Evolutionary conservation across 2,329 filamentous ascomycete species (phyloP), one percentile per base, ranked within the genome.

Genomic region (Fusarium beomiforme): DNA sequence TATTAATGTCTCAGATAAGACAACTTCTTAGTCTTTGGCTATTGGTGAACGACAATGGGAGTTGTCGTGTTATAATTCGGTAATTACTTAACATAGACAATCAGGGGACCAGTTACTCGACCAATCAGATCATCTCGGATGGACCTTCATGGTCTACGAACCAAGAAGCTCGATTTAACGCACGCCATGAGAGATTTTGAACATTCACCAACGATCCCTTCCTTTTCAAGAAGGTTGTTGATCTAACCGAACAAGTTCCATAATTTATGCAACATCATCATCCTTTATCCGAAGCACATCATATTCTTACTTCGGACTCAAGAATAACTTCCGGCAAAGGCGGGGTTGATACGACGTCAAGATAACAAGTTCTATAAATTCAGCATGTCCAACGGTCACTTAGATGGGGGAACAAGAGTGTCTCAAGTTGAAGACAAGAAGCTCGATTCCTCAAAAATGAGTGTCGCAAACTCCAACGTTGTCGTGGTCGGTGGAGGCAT

Each of bases 401-500:
- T 29, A 29, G 29, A n/a, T 24, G 47, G 1, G 8, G 29, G 7
- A 29, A 9, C 29, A 29, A 29, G 29, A 8, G 8, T 29, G 0
- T n/a, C 16, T 36, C 12, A 16, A 3, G 11, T 8, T 37, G 31
- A 9, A 17, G 21, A 6, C 0, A 16, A 1, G 2, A 12, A 50
- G 12, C 4, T 4, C 1, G 2, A n/a, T 4, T 2, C 1, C 8
- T 4, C 21, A 3, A 24, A 7, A 2, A 55, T 47, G 51, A 34
- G 37, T 21, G 26, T 55, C 29, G 21, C 29, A 55, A 47, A 34
- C 37, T 16, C 51, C 7, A 24, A 47, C 1, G 7, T 68, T 31
- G 33, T 67, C 21, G 46, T 69, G 2, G 23, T 69, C 6, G 66
- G 66, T 16, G 66, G 66, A 11, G 66, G 66, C 43, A 64, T 69